Base-by-base conservation (phyloP, 768 basidiomycete species). In the Amyloporia xantha region DNA sequence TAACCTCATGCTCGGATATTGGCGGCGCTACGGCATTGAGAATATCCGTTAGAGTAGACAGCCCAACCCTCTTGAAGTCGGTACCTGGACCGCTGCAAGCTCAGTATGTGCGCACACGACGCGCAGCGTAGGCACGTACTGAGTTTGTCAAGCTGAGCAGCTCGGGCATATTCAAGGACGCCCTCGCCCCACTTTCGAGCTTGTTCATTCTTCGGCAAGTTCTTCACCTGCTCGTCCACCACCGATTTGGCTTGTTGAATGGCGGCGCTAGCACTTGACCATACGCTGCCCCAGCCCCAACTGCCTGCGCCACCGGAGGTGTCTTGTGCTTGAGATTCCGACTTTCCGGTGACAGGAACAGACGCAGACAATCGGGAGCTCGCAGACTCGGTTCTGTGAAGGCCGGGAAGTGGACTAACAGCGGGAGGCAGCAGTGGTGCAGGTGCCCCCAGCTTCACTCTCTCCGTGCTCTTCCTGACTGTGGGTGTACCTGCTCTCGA, bases 11-110 rank as follows among this genome's bases (percentile, higher is more conserved):
- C 65, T 95, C 94, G 21, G 94, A 90, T 59, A 98, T 98, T 11
- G 96, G 96, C 36, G 96, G 96, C 0, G 96, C 96, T 51, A 99
- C 95, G 24, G 86, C 95, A 63, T 97, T 95, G 44, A 99, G 72
- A 48, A 99, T 84, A 49, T 95, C 93, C 2, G 81, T 90, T 23
- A 98, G 70, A 2, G 94, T 92, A 9, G 90, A 91, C 30, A 94
- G 69, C 24, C 92, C 91, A 23, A 88, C 86, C 44, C 84, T 78
- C 62, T 84, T 90, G 60, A 98, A 84, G 62, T 96, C 94, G 62
- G 93, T 78, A 44, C 90, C 93, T 96, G 36, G 40, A n/a, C n/a
- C n/a, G n/a, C n/a, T n/a, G 23, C 15, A 12, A 41, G n/a, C n/a
- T n/a, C n/a, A n/a, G n/a, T n/a, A n/a, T n/a, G n/a, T n/a, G n/a